Evolutionary conservation across 495 filamentous ascomycete species (phyloP).

Genomic region (Xylaria longipes): DNA sequence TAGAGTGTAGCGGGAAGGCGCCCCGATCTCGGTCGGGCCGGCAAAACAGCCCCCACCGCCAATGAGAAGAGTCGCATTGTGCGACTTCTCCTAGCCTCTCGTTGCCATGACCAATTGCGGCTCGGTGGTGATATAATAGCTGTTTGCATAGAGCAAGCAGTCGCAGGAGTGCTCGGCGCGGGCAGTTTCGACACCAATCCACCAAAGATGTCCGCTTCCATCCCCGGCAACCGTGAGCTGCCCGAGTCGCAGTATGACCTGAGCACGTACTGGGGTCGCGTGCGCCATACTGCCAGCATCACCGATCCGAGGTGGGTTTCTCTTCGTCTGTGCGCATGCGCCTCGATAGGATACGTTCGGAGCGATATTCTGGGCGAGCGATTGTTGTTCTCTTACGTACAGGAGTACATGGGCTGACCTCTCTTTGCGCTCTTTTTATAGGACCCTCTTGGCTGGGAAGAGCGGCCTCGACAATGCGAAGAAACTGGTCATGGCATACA

Average conservation of each 20-base stretch:
- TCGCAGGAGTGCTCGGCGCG: constrained; percentile 21
- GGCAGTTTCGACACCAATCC: constrained; percentile 21
- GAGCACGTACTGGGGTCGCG: constrained; percentile 92
- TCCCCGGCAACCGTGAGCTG: constrained; percentile 84
- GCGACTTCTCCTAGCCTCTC: background rate
- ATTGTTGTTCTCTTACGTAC: no score
- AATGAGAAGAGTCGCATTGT: constrained; percentile 14
- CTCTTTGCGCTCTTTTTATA: constrained; percentile 40
- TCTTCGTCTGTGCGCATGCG: constrained; percentile 16
- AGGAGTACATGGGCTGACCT: background rate
- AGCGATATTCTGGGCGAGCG: no score
- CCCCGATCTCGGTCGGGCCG: constrained; percentile 19
- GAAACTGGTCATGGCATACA: constrained; percentile 76
- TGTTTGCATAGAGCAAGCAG: constrained; percentile 8
- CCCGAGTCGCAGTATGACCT: constrained; percentile 92
- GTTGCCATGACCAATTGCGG: constrained; percentile 1
- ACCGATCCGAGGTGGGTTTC: constrained; percentile 90
- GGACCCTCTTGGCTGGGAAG: constrained; percentile 79
- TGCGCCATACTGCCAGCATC: constrained; percentile 86
- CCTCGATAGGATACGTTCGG: background rate
- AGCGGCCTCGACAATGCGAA: constrained; percentile 85
- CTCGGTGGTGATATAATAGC: background rate
- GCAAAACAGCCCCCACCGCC: constrained; percentile 11
- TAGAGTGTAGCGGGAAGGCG: background rate
- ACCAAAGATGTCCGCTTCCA: constrained; percentile 81